Base-by-base conservation (phyloP, 2,329 filamentous ascomycete genomes). In the Hymenoscyphus repandus region DNA sequence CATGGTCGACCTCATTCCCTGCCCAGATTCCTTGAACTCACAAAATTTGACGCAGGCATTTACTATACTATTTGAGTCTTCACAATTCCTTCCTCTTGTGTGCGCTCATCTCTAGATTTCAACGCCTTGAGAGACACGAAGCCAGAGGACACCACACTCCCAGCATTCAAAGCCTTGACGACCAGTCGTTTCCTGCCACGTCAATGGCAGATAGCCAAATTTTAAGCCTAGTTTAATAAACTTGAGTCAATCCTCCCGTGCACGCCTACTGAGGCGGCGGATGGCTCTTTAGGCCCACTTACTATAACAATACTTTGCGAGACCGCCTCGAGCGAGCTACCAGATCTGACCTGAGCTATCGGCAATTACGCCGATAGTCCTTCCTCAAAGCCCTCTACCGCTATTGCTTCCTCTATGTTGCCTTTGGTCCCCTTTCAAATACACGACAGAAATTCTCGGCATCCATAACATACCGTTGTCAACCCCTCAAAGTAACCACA, bases 361-460 rank as follows among this genome's bases (percentile, higher is more conserved):
- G 85, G 93, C 63, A 81, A 82, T 68, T 85, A 87, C 59, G 75
- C 79, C 60, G 73, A 83, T 54, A 85, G 96, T 69, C 76, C 92
- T 36, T 89, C 52, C 83, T 95, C 74, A 93, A 91, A 62, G 90
- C 90, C 32, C 72, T 95, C 43, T 96, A 96, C 69, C 79, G 91
- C 17, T 91, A 96, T 72, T 96, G 96, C 68, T 88, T 87, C 12
- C 96, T 96, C 75, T 73, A n/a, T n/a, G n/a, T n/a, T n/a, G n/a
- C n/a, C n/a, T n/a, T n/a, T n/a, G n/a, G n/a, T n/a, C n/a, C n/a
- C n/a, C n/a, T n/a, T n/a, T n/a, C n/a, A n/a, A n/a, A n/a, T n/a
- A n/a, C n/a, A n/a, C n/a, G n/a, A n/a, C n/a, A n/a, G n/a, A n/a
- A n/a, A n/a, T n/a, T n/a, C n/a, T n/a, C n/a, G n/a, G n/a, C n/a